phyloP scores from a whole-genome alignment of 139 green algal genomes.

The Tetradesmus lagerheimii region DNA sequence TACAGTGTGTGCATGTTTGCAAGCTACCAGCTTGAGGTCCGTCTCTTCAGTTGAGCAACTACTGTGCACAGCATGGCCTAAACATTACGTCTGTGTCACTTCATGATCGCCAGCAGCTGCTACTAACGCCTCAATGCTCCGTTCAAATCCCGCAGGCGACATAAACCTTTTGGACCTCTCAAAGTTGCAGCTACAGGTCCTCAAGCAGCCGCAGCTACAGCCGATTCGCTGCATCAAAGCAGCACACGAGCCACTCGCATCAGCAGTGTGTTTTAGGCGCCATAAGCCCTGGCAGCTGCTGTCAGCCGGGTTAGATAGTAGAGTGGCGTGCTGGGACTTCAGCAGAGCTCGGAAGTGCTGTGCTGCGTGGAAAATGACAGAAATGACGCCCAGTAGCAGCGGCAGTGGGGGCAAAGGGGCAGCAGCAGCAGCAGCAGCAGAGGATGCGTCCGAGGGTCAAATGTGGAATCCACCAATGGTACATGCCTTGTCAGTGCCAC shows the following conservation, averaged over 20 bases:
- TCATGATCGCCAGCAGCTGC: not conserved
- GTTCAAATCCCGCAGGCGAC: not conserved
- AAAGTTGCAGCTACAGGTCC: constrained; percentile 30
- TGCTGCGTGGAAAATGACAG: constrained; percentile 18
- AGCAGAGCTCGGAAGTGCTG: constrained; percentile 16
- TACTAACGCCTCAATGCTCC: not conserved
- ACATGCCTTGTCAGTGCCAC: not conserved
- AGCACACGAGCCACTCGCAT: constrained; percentile 13
- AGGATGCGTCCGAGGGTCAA: not conserved
- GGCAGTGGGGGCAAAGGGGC: not conserved
- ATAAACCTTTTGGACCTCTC: constrained; percentile 8
- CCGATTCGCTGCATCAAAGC: not conserved
- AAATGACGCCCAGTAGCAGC: constrained; percentile 4
- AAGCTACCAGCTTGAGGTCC: too few species aligned
- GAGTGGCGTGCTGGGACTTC: constrained; percentile 29
- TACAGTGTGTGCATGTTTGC: too few species aligned
- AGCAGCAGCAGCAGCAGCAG: not conserved
- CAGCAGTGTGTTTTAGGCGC: not conserved
- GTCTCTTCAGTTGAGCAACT: not conserved
- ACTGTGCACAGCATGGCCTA: too few species aligned
- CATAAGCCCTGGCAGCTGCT: constrained; percentile 40
- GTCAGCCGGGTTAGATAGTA: constrained; percentile 12
- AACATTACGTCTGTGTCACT: too few species aligned
- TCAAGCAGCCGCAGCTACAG: not conserved
- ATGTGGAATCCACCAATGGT: not conserved